Evolutionary conservation across 2,329 filamentous ascomycete species (phyloP), one percentile per base, ranked within the genome.

Genomic region (Colletotrichum spaethianum): DNA sequence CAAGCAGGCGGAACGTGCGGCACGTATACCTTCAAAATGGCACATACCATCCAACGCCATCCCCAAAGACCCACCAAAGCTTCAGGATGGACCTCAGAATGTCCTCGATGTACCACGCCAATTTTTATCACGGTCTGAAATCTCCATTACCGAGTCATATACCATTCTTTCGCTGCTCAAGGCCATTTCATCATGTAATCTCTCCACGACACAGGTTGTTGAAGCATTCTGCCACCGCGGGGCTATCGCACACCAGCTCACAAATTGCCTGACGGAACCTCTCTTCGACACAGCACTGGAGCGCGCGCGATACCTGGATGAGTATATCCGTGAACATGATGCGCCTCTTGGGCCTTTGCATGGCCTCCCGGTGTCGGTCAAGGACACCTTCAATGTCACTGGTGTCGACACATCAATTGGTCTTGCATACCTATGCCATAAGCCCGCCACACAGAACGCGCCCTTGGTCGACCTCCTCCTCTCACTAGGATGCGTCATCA

Each of bases 321-420:
- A 80, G 0, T 81, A 88, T 72, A 83, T 82, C 38, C 78, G 78
- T 12, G 73, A 82, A 23, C 79, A 85, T 31, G 82, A 81, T 0
- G 80, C 78, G 59, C 81, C 86, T 1, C 77, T 88, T 2, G 91
- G 90, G 0, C 90, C 90, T 1, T 82, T 93, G 0, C 90, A 92
- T 76, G 90, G 91, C 8, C 82, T 93, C 0, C 90, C 90, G 0
- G 83, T 93, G 59, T 84, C 82, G 40, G 73, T 88, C 46, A 88
- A 86, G 69, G 83, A 87, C 59, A 83, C 86, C 64, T 85, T 86
- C 74, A 73, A 78, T 44, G 76, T 82, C 52, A 77, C 79, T 77
- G 86, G 85, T 1, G 81, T 87, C 3, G 86, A 89, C 71, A 88
- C 83, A 0, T 79, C 81, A 0, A 83, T 83, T 78, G 83, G 81